phyloP scores from a whole-genome alignment of 768 basidiomycete genomes.

The Leccinum longicurvipes region DNA sequence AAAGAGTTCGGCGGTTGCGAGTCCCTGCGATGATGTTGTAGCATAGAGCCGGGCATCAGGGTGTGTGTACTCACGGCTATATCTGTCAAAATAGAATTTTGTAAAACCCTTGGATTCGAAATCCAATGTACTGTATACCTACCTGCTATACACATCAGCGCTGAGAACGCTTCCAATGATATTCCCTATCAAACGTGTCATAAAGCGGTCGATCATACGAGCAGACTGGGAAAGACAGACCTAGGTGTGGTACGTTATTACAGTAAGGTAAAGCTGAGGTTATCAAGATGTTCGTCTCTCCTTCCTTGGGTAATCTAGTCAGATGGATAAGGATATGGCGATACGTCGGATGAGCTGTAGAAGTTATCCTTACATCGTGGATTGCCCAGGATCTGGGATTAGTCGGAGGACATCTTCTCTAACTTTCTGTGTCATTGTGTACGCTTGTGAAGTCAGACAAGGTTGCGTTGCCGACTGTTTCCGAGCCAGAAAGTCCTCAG shows the following conservation, averaged over 20 bases:
- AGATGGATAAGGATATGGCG: neutral
- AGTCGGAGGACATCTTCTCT: slow-evolving; percentile 51
- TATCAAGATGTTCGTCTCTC: slow-evolving; percentile 84
- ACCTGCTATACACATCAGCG: slow-evolving; percentile 96
- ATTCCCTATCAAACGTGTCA: slow-evolving; percentile 49
- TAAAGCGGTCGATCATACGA: slow-evolving; percentile 7
- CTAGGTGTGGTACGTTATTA: slow-evolving; percentile 96
- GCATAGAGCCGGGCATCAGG: neutral
- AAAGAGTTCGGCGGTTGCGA: slow-evolving; percentile 84
- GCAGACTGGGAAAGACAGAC: slow-evolving; percentile 38
- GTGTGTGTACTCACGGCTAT: slow-evolving; percentile 48
- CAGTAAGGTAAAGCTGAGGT: slow-evolving; percentile 96
- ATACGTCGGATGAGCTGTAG: neutral
- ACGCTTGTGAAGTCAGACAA: neutral
- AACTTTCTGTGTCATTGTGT: slow-evolving; percentile 50
- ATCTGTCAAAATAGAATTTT: slow-evolving; percentile 35
- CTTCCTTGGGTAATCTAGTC: slow-evolving; percentile 70
- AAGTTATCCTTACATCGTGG: slow-evolving; percentile 40
- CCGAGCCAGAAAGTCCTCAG: neutral
- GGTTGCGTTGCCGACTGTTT: neutral
- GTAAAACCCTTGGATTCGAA: neutral
- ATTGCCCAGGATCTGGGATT: slow-evolving; percentile 50
- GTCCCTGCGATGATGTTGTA: slow-evolving; percentile 39
- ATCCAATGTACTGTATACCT: slow-evolving; percentile 28
- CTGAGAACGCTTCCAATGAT: slow-evolving; percentile 95